Percentiles rank a stretch among this genome's conserved stretches.
Conservation (phyloP, 106 monocot genomes). For the Apostasia ramifera region DNA sequence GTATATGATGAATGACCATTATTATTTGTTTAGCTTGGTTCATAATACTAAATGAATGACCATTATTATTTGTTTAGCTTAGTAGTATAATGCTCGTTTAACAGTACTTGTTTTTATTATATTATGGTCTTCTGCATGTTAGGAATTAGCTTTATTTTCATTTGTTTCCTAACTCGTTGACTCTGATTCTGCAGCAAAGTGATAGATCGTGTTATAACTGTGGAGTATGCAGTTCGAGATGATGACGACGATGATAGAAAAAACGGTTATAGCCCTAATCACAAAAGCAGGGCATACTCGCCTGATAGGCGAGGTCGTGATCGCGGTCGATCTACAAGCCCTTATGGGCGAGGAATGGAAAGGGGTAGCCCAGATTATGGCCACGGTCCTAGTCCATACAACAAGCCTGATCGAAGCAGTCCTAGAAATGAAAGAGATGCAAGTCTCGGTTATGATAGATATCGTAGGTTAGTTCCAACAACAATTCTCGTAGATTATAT, state of each 20-base stretch:
- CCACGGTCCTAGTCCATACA: slow-evolving; percentile 41
- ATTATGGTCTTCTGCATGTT: no score
- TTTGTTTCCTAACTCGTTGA: no score
- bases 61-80: no score
- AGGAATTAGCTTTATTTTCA: no score
- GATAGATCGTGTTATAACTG: slow-evolving; percentile 85
- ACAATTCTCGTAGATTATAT: not conserved
- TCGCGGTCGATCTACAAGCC: slow-evolving; percentile 61
- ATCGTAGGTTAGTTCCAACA: slow-evolving; percentile 4
- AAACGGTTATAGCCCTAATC: slow-evolving; percentile 71
- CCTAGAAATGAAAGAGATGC: slow-evolving; percentile 47
- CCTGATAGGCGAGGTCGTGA: slow-evolving; percentile 46
- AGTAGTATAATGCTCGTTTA: no score
- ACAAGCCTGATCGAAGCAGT: slow-evolving; percentile 33
- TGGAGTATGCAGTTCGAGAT: slow-evolving; percentile 94
- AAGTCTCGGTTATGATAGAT: slow-evolving; percentile 40
- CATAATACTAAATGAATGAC: no score
- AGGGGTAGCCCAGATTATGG: slow-evolving; percentile 94
- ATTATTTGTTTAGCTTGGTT: no score
- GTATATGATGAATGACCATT: no score
- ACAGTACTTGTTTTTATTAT: no score
- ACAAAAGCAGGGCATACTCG: slow-evolving; percentile 56
- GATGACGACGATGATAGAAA: slow-evolving; percentile 87
- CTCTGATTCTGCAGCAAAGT: slow-evolving; percentile 47
- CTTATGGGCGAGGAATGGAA: slow-evolving; percentile 66